Evolutionary conservation across 805 yeast species (phyloP).

Genomic region (Saccharomycopsis olivae): DNA sequence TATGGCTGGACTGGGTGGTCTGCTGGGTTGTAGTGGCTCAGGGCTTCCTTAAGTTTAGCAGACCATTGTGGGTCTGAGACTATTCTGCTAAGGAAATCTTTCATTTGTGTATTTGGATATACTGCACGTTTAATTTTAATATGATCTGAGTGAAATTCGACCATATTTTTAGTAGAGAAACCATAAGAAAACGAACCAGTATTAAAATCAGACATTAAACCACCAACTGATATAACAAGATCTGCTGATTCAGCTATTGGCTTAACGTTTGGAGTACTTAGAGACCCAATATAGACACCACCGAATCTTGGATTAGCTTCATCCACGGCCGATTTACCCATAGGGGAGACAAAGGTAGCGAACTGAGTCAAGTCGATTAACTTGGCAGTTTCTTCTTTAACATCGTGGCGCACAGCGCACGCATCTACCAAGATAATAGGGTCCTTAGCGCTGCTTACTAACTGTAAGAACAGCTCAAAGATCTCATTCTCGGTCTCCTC

Average conservation of each 20-base stretch:
- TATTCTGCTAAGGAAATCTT: slow-evolving; percentile 20
- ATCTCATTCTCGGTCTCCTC: slow-evolving; percentile 30
- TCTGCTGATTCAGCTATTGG: slow-evolving; percentile 48
- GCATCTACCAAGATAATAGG: slow-evolving; percentile 70
- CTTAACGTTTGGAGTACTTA: slow-evolving; percentile 39
- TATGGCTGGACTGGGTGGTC: slow-evolving; percentile 12
- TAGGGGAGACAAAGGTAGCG: slow-evolving; percentile 48
- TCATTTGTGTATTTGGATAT: slow-evolving; percentile 39
- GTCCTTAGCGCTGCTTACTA: slow-evolving; percentile 30
- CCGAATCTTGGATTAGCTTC: slow-evolving; percentile 55
- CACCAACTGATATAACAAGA: slow-evolving; percentile 58
- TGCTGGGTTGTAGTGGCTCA: slow-evolving; percentile 21
- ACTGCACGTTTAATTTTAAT: slow-evolving; percentile 39
- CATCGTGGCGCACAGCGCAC: slow-evolving; percentile 53
- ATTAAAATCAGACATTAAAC: slow-evolving; percentile 37
- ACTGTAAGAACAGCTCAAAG: slow-evolving; percentile 32
- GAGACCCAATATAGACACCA: slow-evolving; percentile 64
- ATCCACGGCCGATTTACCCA: slow-evolving; percentile 66
- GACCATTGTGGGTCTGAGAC: background rate
- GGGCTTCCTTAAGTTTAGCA: slow-evolving; percentile 24
- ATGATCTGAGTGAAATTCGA: slow-evolving; percentile 39
- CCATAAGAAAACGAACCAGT: slow-evolving; percentile 31
- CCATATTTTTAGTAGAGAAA: background rate
- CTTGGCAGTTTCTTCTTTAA: slow-evolving; percentile 29
- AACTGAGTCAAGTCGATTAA: slow-evolving; percentile 39